Conservation (phyloP, 768 basidiomycete species). For the Nevesoporus exiguus region DNA sequence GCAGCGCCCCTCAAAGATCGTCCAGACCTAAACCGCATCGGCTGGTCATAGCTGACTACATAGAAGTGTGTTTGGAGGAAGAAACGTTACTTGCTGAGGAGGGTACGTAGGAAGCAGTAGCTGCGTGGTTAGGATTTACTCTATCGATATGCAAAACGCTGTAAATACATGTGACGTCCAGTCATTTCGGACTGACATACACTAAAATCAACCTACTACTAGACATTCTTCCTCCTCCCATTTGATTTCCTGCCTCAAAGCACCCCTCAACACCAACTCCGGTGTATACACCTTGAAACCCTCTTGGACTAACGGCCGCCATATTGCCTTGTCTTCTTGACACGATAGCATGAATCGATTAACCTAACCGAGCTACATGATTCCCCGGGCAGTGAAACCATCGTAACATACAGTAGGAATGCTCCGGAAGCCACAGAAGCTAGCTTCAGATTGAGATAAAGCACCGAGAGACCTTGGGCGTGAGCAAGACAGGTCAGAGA, state of each 20-base stretch:
- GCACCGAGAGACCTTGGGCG: no score
- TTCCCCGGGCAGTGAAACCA: no score
- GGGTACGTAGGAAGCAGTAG: conserved; percentile 44
- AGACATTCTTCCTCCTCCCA: conserved; percentile 47
- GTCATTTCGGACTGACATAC: no score
- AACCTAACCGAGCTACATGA: no score
- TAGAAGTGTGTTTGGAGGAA: conserved; percentile 79
- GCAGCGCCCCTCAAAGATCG: conserved; percentile 59
- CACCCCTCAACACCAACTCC: conserved; percentile 63
- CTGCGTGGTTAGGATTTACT: no score
- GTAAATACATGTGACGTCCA: no score
- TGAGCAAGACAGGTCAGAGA: no score
- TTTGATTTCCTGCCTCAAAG: conserved; percentile 63
- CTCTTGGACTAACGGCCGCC: conserved; percentile 55
- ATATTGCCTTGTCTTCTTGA: conserved; percentile 58
- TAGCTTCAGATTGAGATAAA: no score
- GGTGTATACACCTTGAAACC: conserved; percentile 60
- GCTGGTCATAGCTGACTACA: conserved; percentile 73
- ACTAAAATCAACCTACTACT: conserved; percentile 8
- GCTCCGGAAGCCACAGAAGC: no score
- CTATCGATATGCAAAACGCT: no score
- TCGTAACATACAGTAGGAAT: no score
- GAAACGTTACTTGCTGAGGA: conserved; percentile 82
- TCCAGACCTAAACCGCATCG: conserved; percentile 76
- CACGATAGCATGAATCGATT: conserved; percentile 66